Percentiles rank a stretch among this genome's conserved stretches.
phyloP scores from a whole-genome alignment of 1,284 basidiomycete species.

The Kalmanozyma brasiliensis region DNA sequence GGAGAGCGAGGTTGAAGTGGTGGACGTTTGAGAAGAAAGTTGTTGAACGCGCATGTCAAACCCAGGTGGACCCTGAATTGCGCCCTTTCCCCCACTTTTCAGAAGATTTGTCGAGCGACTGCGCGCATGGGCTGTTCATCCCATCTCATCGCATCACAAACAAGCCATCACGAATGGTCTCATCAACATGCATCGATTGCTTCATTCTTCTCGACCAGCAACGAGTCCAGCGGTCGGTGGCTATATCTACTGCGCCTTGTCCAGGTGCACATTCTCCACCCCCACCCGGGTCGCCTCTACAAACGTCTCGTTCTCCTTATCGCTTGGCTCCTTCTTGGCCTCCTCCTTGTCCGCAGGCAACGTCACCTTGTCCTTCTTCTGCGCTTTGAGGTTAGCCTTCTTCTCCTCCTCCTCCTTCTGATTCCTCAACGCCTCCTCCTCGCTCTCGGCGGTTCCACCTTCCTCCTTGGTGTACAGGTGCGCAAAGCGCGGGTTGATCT shows the following conservation, averaged over 20 bases:
- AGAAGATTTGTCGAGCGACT: no score
- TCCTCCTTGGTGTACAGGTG: slow-evolving; percentile 52
- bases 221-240: no score
- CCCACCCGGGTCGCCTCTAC: slow-evolving; percentile 36
- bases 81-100: no score
- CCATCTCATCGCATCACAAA: no score
- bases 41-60: no score
- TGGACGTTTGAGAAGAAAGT: no score
- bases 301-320: slow-evolving; percentile 34
- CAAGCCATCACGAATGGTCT: neutral
- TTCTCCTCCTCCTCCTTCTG: slow-evolving; percentile 35
- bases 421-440: slow-evolving; percentile 49
- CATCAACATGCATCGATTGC: no score
- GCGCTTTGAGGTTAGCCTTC: slow-evolving; percentile 22
- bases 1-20: no score
- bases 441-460: slow-evolving; percentile 54
- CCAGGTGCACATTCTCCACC: slow-evolving; percentile 17
- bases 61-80: no score
- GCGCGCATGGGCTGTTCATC: no score
- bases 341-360: slow-evolving; percentile 17
- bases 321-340: slow-evolving; percentile 9
- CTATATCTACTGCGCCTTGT: slow-evolving; percentile 8
- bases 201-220: no score
- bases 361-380: slow-evolving; percentile 12
- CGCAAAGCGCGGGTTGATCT: slow-evolving; percentile 57